Conservation (phyloP, 257 asterid species). For the Solanum virginianum region DNA sequence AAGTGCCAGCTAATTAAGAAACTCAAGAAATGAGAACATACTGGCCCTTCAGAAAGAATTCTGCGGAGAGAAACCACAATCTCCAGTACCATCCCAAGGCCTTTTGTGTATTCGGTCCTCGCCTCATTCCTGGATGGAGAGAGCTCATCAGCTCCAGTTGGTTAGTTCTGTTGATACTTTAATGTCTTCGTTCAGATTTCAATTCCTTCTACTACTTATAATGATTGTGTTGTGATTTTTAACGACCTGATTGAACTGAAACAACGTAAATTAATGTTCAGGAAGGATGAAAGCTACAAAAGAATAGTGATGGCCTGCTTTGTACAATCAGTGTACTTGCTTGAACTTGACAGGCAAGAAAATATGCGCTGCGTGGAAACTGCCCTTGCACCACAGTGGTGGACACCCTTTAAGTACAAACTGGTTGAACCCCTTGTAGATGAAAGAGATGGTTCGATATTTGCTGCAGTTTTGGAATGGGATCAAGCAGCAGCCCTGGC, state of each 20-base stretch:
- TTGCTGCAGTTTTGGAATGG: slow-evolving; percentile 73
- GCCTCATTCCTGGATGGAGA: slow-evolving; percentile 22
- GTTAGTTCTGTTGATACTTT: slow-evolving; percentile 1
- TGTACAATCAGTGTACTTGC: slow-evolving; percentile 59
- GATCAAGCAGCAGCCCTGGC: slow-evolving; percentile 58
- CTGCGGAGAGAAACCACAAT: not conserved
- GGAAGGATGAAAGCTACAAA: slow-evolving; percentile 61
- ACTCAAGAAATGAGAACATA: not conserved
- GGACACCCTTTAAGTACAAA: slow-evolving; percentile 73
- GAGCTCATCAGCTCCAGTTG: slow-evolving; percentile 31
- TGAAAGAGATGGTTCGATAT: slow-evolving; percentile 63
- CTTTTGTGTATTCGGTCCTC: slow-evolving; percentile 29
- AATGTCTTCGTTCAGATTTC: not conserved
- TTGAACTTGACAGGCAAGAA: slow-evolving; percentile 70
- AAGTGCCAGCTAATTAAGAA: not conserved
- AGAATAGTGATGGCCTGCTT: slow-evolving; percentile 71
- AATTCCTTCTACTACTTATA: not conserved
- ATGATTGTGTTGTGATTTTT: not conserved
- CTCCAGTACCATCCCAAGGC: slow-evolving; percentile 18
- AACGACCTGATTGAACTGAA: not conserved
- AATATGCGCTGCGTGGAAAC: slow-evolving; percentile 19
- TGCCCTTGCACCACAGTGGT: slow-evolving; percentile 75
- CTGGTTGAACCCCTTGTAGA: slow-evolving; percentile 46
- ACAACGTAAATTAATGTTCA: slow-evolving; percentile 2
- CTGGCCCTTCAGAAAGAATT: not conserved